Base-by-base conservation (phyloP, 768 basidiomycete species). In the Boletus tylopilopsis region DNA sequence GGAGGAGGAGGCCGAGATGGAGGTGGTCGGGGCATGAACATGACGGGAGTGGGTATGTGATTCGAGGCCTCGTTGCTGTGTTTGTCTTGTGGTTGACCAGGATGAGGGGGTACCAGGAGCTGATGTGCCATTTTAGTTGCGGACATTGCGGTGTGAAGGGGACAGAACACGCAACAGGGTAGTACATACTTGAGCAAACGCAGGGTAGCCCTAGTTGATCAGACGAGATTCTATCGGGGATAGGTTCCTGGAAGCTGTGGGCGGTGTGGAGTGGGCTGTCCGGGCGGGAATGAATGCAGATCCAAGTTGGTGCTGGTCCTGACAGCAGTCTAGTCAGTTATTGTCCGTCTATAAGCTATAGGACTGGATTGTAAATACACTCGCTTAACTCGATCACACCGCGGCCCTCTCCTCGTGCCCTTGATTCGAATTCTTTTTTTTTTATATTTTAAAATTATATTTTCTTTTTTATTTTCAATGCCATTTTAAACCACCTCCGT, bases 361-460 rank as follows among this genome's bases (percentile, higher is more conserved):
- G 55, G 65, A 64, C 60, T 64, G 62, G 65, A 69, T 68, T 68
- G 66, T 68, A 62, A 68, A 68, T 66, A 51, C 62, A 40, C 62
- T 68, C 66, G 66, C 68, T 69, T 68, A 68, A 68, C 66, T 64
- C 48, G 66, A 68, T 69, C 64, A 64, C 58, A 69, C 68, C 68
- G 65, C 66, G 66, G 68, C 66, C 60, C 68, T 64, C 68, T 78
- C 82, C 83, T 84, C 83, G 81, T 85, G 81, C 67, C 78, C 77
- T 71, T 64, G 71, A 73, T 79, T 77, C 76, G 75, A 79, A 75
- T 81, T 79, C 78, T 80, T 81, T 80, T 62, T 39, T 42, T 40
- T 45, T 13, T 79, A n/a, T n/a, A n/a, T n/a, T n/a, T n/a, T n/a
- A n/a, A n/a, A n/a, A n/a, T n/a, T n/a, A n/a, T n/a, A n/a, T 79